These are phyloP conservation scores for Thalassiosira allenii DNA, from an alignment of 352 stramenopile species.

Conservation along the genomic window DNA sequence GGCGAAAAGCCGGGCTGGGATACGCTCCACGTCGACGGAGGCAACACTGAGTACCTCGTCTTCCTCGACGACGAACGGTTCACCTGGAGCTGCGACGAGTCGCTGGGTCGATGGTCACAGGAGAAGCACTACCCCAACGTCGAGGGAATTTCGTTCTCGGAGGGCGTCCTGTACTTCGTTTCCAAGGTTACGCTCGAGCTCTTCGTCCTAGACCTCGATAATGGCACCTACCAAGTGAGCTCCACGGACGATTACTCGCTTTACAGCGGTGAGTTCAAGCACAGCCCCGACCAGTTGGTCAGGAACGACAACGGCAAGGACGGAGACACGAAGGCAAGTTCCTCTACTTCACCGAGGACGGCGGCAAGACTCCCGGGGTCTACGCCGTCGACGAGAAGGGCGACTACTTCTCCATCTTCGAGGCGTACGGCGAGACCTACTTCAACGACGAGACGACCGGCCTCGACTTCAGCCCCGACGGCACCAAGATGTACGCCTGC, in stretches of 20 bases:
- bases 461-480: slow-evolving; percentile 52
- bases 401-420: slow-evolving; percentile 49
- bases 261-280: slow-evolving; percentile 37
- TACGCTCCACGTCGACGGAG: slow-evolving; percentile 13
- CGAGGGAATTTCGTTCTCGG: slow-evolving; percentile 61
- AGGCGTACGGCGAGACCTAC: slow-evolving; percentile 52
- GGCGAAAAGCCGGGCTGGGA: slow-evolving; percentile 10
- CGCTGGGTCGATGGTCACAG: neutral
- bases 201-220: slow-evolving; percentile 60
- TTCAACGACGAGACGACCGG: slow-evolving; percentile 54
- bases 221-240: slow-evolving; percentile 39
- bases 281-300: slow-evolving; percentile 45
- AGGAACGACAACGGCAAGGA: slow-evolving; percentile 17
- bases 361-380: slow-evolving; percentile 27
- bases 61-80: slow-evolving; percentile 32
- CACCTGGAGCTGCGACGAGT: slow-evolving; percentile 9
- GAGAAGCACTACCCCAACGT: slow-evolving; percentile 45
- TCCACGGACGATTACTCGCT: slow-evolving; percentile 24
- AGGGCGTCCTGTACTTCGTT: slow-evolving; percentile 51
- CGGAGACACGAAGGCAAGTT: neutral
- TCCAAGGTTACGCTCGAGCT: slow-evolving; percentile 37
- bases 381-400: slow-evolving; percentile 23
- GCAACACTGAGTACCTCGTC: slow-evolving; percentile 23
- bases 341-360: slow-evolving; percentile 55
- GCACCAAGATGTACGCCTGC: slow-evolving; percentile 59